Base-by-base conservation (phyloP, 176 grass and related monocot genomes). In the Paspalum notatum region DNA sequence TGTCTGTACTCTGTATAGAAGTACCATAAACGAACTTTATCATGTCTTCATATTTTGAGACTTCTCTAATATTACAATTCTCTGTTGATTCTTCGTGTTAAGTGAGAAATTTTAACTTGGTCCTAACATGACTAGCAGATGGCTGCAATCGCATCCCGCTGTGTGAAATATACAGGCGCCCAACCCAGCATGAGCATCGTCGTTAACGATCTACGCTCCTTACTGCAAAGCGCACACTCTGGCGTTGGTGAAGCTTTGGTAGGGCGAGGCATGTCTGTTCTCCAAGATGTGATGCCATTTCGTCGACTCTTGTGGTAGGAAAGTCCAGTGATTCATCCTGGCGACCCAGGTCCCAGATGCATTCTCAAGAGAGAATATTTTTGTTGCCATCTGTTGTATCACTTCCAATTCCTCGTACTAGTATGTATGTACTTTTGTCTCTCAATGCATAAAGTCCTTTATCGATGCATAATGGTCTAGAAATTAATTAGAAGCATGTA, bases 171-270 rank as follows among this genome's bases (percentile, higher is more conserved):
- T 9, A 47, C 69, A 1, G 80, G 77, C 16, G 59, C 60, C 26
- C 69, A 87, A 63, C 90, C 90, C 43, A 56, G 67, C 32, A 92
- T 92, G 80, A 86, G 69, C 62, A 73, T 68, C 39, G 70, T 92
- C n/a, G 86, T 89, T 44, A 77, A 84, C 13, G 71, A 58, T 81
- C 40, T 88, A 22, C 73, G 75, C 21, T 74, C 80, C 4, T 52
- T 88, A 18, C 12, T 78, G 78, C 49, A 79, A 21, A 45, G 65
- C 41, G 45, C 41, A 2, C 41, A 12, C 58, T 12, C 24, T 14
- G 24, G 39, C 10, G 9, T 11, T 20, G 39, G 9, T 66, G 64
- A 66, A 66, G 39, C 62, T 25, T 60, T 24, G 24, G 57, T 10
- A 60, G 15, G 2, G 27, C 39, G 32, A 9, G 12, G 8, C 14